Conservation (phyloP, 2,329 filamentous ascomycete genomes). For the Knufia petricola region DNA sequence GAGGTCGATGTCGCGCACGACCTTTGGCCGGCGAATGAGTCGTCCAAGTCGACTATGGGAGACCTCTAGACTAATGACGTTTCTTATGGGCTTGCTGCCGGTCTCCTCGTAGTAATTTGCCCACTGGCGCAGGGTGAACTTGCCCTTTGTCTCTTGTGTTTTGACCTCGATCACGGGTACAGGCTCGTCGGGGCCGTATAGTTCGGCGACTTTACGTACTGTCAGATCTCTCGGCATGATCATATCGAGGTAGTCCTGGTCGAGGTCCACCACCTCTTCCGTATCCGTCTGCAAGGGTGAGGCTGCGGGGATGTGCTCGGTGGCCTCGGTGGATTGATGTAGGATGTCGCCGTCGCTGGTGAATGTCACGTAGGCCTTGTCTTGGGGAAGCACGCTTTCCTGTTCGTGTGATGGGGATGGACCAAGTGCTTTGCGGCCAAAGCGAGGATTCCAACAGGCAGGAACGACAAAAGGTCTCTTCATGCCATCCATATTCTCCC, state of each 20-base stretch:
- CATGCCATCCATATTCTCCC: slow-evolving; percentile 54
- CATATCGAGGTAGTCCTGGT: slow-evolving; percentile 59
- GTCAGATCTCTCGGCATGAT: slow-evolving; percentile 56
- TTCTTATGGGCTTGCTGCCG: slow-evolving; percentile 52
- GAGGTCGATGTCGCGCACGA: slow-evolving; percentile 53
- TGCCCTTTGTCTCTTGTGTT: slow-evolving; percentile 55
- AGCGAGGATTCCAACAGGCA: slow-evolving; percentile 48
- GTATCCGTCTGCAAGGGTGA: slow-evolving; percentile 13
- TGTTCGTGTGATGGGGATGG: not conserved
- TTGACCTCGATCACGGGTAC: slow-evolving; percentile 59
- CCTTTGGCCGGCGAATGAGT: slow-evolving; percentile 52
- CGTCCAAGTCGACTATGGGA: slow-evolving; percentile 54
- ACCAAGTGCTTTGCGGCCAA: slow-evolving; percentile 14
- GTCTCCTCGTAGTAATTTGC: slow-evolving; percentile 57
- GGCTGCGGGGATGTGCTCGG: slow-evolving; percentile 3
- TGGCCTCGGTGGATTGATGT: slow-evolving; percentile 8
- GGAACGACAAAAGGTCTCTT: slow-evolving; percentile 59
- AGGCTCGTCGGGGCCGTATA: slow-evolving; percentile 53
- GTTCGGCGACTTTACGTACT: slow-evolving; percentile 52
- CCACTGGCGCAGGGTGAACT: slow-evolving; percentile 58
- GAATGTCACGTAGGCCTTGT: slow-evolving; percentile 21
- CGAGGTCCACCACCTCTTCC: slow-evolving; percentile 46
- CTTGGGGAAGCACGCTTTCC: not conserved
- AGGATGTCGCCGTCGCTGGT: slow-evolving; percentile 4
- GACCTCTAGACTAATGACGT: slow-evolving; percentile 61